Conservation (phyloP, 1,139 yeast genomes). For the Pichia terricola region DNA sequence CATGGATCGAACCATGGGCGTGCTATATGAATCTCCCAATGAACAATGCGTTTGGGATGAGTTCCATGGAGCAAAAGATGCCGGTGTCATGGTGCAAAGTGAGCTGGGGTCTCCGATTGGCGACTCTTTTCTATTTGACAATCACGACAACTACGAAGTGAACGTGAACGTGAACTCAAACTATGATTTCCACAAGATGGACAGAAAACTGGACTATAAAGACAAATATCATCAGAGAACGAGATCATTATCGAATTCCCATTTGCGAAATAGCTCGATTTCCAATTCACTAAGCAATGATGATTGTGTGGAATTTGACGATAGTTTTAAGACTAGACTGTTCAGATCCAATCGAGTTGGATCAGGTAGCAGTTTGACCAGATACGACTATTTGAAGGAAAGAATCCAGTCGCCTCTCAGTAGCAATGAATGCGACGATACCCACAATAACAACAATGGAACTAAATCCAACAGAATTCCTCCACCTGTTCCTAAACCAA, state of each 20-base stretch:
- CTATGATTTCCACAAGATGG: background rate
- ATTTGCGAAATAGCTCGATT: no score
- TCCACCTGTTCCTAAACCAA: conserved; percentile 13
- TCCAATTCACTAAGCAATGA: no score
- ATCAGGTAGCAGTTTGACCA: conserved; percentile 13
- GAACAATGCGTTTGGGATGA: conserved; percentile 13
- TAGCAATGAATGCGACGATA: background rate
- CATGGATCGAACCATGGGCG: conserved; percentile 13
- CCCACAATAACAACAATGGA: background rate
- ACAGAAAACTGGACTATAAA: background rate
- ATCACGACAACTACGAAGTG: no score
- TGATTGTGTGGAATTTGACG: background rate
- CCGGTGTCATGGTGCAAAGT: conserved; percentile 1
- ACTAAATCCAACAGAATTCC: background rate
- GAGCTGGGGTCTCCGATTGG: background rate
- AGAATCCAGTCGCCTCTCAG: background rate
- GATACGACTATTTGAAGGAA: conserved; percentile 12
- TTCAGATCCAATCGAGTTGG: conserved; percentile 8
- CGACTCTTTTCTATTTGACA: no score
- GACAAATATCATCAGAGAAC: background rate
- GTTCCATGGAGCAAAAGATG: conserved; percentile 5
- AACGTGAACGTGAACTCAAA: background rate
- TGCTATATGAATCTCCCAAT: conserved; percentile 13
- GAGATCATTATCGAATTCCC: no score
- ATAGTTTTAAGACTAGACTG: background rate